Evolutionary conservation across 768 basidiomycete genomes (phyloP), one percentile per base, ranked within the genome.

Genomic region (Strobilomyces echinocephalus): DNA sequence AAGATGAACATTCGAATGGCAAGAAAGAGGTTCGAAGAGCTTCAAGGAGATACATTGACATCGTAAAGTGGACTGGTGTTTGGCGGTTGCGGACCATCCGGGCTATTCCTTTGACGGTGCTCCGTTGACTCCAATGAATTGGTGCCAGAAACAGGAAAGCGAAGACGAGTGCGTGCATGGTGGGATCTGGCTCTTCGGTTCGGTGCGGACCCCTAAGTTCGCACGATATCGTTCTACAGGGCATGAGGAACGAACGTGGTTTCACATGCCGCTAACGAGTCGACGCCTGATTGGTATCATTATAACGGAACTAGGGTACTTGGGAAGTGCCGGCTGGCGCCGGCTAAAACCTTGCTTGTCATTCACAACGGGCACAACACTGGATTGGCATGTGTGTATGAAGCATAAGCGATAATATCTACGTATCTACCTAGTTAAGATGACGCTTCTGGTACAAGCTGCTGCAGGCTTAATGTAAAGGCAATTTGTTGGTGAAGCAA

Each of bases 1-100:
- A 85, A 83, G 67, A 77, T 94, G 69, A 97, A 97, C 67, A 88
- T 97, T 54, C 81, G 85, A 35, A 82, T 95, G 63, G 89, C 91
- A 20, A 82, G 91, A 28, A 74, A 78, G 49, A 95, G 95, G 68
- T 94, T 97, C 54, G 91, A 93, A 61, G 88, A 93, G 62, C 79
- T 97, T 26, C 90, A 93, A 68, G 85, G 82, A 9, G 85, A 87
- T 66, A 84, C 80, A 57, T 70, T 84, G 28, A 51, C 68, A 46
- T 58, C 58, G 20, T 72, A 65, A 52, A 26, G 51, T 49, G 41
- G 20, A 34, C 6, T 10, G 31, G n/a, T 48, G 49, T 33, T 41
- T 30, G 36, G 36, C 36, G 24, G 46, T 38, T 20, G 43, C 44
- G n/a, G 24, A 31, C n/a, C 34, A 2, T 30, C 26, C 1, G 7